Evolutionary conservation across 371 early-diverging fungal species (phyloP).

Genomic region (Saksenaea oblongispora): DNA sequence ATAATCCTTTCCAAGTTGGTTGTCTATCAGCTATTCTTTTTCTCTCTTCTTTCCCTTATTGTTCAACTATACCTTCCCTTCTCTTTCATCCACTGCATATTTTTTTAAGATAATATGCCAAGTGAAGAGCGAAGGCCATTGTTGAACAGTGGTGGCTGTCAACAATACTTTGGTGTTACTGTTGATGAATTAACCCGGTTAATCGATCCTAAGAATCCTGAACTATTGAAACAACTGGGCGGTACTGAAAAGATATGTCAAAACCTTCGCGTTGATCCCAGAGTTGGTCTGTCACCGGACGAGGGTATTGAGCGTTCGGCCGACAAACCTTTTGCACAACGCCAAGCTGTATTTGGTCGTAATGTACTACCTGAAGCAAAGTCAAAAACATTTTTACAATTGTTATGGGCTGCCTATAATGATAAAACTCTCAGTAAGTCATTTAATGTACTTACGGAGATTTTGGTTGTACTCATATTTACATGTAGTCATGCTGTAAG

Average conservation of each 20-base stretch:
- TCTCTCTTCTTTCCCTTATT: conserved; percentile 6
- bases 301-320: conserved; percentile 45
- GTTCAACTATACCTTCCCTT: conserved; percentile 11
- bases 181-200: conserved; percentile 53
- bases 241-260: conserved; percentile 62
- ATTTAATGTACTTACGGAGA: conserved; percentile 3
- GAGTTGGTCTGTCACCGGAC: conserved; percentile 65
- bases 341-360: conserved; percentile 73
- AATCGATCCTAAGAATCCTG: conserved; percentile 74
- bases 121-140: conserved; percentile 38
- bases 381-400: conserved; percentile 58
- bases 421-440: conserved; percentile 66
- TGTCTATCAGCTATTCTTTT: conserved; percentile 7
- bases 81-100: conserved; percentile 6
- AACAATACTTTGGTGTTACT: conserved; percentile 43
- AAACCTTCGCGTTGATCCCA: conserved; percentile 65
- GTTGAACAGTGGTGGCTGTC: conserved; percentile 15
- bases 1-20: background rate
- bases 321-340: conserved; percentile 55
- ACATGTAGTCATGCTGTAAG: conserved; percentile 5
- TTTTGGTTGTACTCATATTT: background rate
- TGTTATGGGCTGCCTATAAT: conserved; percentile 70
- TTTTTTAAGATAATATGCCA: conserved; percentile 16
- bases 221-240: conserved; percentile 65
- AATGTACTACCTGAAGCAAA: conserved; percentile 69